phyloP scores from a whole-genome alignment of 768 basidiomycete genomes.

The Macrolepiota fuliginosa region DNA sequence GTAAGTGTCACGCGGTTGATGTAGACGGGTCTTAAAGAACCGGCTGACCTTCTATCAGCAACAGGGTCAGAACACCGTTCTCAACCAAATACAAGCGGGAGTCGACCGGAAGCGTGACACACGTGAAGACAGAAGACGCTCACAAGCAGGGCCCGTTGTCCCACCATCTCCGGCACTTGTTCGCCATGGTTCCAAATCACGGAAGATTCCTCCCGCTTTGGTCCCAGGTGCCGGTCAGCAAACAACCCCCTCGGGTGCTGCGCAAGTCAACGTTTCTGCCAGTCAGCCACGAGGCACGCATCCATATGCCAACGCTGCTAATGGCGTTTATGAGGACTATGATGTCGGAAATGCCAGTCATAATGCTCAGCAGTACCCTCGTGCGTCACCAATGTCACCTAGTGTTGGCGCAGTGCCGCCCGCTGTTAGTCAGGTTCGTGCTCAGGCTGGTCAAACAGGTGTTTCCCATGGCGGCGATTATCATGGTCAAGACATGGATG shows the following conservation, averaged over 20 bases:
- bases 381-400: conserved; percentile 80
- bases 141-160: conserved; percentile 53
- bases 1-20: conserved; percentile 38
- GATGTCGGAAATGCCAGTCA: conserved; percentile 55
- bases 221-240: conserved; percentile 59
- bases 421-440: conserved; percentile 71
- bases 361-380: conserved; percentile 64
- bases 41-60: conserved; percentile 6
- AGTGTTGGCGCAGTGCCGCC: conserved; percentile 66
- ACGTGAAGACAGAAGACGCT: conserved; percentile 66
- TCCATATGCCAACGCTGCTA: conserved; percentile 64
- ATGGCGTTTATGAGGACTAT: conserved; percentile 59
- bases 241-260: conserved; percentile 72
- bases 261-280: conserved; percentile 72
- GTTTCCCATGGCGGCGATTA: conserved; percentile 55
- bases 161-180: conserved; percentile 81
- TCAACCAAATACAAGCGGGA: conserved; percentile 62
- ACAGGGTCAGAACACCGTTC: conserved; percentile 63
- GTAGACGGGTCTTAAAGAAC: conserved; percentile 24
- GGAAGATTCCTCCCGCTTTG: conserved; percentile 58
- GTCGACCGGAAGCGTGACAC: conserved; percentile 63
- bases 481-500: conserved; percentile 58
- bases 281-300: conserved; percentile 54
- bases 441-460: conserved; percentile 66
- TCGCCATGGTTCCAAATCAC: conserved; percentile 71